These are phyloP conservation scores for Backusella tarrabulga DNA, from an alignment of 192 early-diverging fungal species.

Conservation along the genomic window DNA sequence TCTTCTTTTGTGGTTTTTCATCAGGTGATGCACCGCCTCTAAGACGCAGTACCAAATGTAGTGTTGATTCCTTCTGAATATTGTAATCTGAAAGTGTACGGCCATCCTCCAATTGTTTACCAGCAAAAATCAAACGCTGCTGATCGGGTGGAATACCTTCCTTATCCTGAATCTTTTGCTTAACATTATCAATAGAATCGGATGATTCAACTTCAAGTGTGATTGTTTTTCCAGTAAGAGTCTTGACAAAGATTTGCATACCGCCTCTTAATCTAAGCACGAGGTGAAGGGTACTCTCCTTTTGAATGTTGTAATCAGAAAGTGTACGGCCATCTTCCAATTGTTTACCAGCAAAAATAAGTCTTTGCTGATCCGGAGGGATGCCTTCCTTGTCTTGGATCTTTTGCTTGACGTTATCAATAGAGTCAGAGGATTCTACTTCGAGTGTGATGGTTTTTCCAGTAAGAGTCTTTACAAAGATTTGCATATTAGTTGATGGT, in stretches of 20 bases:
- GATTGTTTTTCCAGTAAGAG: conserved; percentile 59
- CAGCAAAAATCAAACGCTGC: conserved; percentile 99
- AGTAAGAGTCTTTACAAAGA: conserved; percentile 66
- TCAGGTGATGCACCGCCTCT: conserved; percentile 67
- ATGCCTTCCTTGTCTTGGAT: conserved; percentile 25
- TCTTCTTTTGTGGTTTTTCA: conserved; percentile 7
- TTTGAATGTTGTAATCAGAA: conserved; percentile 70
- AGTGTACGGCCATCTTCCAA: conserved; percentile 58
- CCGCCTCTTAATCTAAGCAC: conserved; percentile 66
- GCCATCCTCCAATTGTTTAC: conserved; percentile 99
- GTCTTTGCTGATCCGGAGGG: conserved; percentile 76
- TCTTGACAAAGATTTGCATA: conserved; percentile 64
- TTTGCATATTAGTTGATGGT: conserved; percentile 41
- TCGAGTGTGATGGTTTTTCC: conserved; percentile 69
- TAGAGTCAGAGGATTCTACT: conserved; percentile 41
- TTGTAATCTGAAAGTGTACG: conserved; percentile 98
- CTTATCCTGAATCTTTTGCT: conserved; percentile 60
- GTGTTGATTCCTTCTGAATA: conserved; percentile 99
- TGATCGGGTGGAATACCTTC: conserved; percentile 97
- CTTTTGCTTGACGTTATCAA: conserved; percentile 1
- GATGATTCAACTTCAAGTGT: conserved; percentile 56
- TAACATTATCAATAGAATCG: conserved; percentile 61
- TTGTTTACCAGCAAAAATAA: conserved; percentile 48
- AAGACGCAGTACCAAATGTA: conserved; percentile 94
- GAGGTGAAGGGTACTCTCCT: conserved; percentile 67